These are phyloP conservation scores for Suillus clintonianus DNA, from an alignment of 768 basidiomycete genomes.

Conservation along the genomic window DNA sequence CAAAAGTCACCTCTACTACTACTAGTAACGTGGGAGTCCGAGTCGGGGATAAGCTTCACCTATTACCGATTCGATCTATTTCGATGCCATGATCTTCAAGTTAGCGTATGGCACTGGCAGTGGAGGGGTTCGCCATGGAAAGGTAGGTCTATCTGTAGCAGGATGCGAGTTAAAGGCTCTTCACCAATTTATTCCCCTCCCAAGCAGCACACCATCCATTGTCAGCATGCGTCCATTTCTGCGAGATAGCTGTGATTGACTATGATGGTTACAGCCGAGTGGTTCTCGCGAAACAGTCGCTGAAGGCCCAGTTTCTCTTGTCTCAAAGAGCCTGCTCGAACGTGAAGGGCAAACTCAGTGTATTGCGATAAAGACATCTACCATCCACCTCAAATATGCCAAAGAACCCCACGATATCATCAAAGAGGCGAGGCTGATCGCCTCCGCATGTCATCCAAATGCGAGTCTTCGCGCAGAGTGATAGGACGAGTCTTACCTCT, in stretches of 20 bases:
- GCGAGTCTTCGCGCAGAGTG: constrained; percentile 31
- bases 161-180: neutral
- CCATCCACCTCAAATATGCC: constrained; percentile 43
- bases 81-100: too few relatives aligned
- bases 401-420: constrained; percentile 71
- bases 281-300: constrained; percentile 20
- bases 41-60: too few relatives aligned
- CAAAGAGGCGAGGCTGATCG: constrained; percentile 60
- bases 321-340: constrained; percentile 18
- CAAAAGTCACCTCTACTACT: too few relatives aligned
- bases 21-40: too few relatives aligned
- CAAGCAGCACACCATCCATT: neutral
- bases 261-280: neutral
- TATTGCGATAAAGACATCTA: constrained; percentile 53
- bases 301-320: constrained; percentile 26
- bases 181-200: neutral
- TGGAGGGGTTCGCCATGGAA: neutral
- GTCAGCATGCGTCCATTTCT: constrained; percentile 8
- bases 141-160: neutral
- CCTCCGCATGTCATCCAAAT: constrained; percentile 49
- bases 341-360: constrained; percentile 10
- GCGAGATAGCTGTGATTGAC: neutral
- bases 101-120: too few relatives aligned
- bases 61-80: too few relatives aligned
- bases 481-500: neutral